These are phyloP conservation scores for Trichoderma endophyticum DNA, from an alignment of 2,329 filamentous ascomycete species.

Conservation along the genomic window DNA sequence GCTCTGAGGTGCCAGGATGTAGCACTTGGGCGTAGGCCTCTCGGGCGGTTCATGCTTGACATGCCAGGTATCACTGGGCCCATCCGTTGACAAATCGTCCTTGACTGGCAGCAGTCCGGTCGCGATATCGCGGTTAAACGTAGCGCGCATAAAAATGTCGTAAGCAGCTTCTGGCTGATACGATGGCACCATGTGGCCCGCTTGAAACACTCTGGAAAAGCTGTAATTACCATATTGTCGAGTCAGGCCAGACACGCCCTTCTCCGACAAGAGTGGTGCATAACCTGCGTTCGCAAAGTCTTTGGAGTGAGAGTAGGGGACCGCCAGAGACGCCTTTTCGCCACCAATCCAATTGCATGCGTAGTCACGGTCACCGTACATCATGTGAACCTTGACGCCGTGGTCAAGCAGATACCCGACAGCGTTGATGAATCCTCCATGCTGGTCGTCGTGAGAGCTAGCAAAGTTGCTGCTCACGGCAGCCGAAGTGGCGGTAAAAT, in stretches of 20 bases:
- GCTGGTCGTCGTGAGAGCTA: slow-evolving; percentile 58
- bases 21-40: slow-evolving; percentile 54
- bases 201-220: slow-evolving; percentile 63
- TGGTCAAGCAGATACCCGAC: slow-evolving; percentile 58
- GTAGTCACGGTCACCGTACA: slow-evolving; percentile 64
- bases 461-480: slow-evolving; percentile 53
- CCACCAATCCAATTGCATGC: slow-evolving; percentile 67
- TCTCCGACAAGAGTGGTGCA: slow-evolving; percentile 63
- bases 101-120: slow-evolving; percentile 52
- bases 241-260: slow-evolving; percentile 62
- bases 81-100: slow-evolving; percentile 48
- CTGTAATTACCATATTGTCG: slow-evolving; percentile 72
- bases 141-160: slow-evolving; percentile 57
- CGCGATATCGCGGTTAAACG: slow-evolving; percentile 52
- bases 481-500: slow-evolving; percentile 47
- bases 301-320: slow-evolving; percentile 48
- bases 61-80: slow-evolving; percentile 57
- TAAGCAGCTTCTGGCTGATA: slow-evolving; percentile 58
- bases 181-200: slow-evolving; percentile 60
- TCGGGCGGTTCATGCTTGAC: slow-evolving; percentile 49
- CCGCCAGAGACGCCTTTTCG: slow-evolving; percentile 62
- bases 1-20: slow-evolving; percentile 52
- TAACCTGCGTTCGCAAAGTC: slow-evolving; percentile 64
- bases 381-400: slow-evolving; percentile 66
- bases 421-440: slow-evolving; percentile 46